phyloP scores from a whole-genome alignment of 345 rosid genomes.

The Eucalyptus cladocalyx region DNA sequence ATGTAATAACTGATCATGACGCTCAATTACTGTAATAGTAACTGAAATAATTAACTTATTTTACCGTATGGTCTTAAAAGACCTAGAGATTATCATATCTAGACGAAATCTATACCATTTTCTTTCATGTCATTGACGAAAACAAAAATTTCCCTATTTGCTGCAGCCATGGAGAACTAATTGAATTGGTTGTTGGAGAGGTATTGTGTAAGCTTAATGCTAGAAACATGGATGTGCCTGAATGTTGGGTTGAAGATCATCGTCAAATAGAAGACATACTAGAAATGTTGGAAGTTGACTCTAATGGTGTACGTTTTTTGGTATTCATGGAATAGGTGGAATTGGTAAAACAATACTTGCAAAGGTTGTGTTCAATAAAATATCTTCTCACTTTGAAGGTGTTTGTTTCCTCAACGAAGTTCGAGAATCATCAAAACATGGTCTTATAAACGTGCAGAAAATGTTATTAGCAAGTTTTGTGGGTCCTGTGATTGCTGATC shows the following conservation, averaged over 20 bases:
- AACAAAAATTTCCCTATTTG: background rate
- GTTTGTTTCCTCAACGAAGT: background rate
- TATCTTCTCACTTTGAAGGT: background rate
- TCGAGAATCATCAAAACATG: background rate
- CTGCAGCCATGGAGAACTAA: background rate
- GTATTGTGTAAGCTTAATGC: background rate
- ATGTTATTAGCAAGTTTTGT: background rate
- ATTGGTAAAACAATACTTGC: background rate
- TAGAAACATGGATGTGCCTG: background rate
- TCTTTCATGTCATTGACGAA: background rate
- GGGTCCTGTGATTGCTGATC: rapidly evolving
- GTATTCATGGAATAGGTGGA: background rate
- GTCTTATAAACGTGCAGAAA: background rate
- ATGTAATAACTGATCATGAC: background rate
- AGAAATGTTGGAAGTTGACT: background rate
- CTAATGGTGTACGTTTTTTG: background rate
- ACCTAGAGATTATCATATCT: background rate
- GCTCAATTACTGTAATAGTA: background rate
- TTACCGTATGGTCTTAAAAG: background rate
- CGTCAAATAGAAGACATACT: rapidly evolving
- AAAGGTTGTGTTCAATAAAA: background rate
- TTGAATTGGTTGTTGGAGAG: background rate
- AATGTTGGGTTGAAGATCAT: background rate
- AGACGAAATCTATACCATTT: background rate
- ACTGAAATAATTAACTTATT: background rate